Evolutionary conservation across 2,329 filamentous ascomycete genomes (phyloP).

Genomic region (Leptodontidium sp.): DNA sequence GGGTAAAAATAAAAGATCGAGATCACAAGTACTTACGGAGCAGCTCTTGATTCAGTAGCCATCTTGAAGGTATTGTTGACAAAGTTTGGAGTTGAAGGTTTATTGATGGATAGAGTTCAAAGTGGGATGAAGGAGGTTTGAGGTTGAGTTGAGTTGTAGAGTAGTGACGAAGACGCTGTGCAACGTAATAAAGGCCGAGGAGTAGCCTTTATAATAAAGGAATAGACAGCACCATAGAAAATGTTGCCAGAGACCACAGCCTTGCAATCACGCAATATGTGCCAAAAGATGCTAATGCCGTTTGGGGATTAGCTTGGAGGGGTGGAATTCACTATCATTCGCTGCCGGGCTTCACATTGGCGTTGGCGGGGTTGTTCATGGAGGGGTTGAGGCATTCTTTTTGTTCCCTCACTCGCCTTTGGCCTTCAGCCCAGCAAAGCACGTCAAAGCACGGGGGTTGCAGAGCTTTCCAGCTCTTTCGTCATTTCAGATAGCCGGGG

Average conservation of each 20-base stretch:
- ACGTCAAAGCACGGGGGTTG: conserved; percentile 12
- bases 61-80: conserved; percentile 20
- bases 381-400: conserved; percentile 1
- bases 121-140: not conserved
- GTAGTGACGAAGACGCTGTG: conserved; percentile 1
- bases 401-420: not conserved
- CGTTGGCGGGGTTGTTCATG: conserved; percentile 13
- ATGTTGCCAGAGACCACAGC: not conserved
- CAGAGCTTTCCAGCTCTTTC: not conserved
- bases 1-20: not conserved
- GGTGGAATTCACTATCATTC: conserved; percentile 6
- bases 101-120: not conserved
- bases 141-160: not conserved
- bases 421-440: conserved; percentile 5
- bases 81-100: not conserved
- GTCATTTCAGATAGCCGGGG: not conserved
- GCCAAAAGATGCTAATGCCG: not conserved
- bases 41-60: conserved; percentile 33
- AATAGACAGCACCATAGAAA: not conserved
- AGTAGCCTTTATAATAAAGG: not conserved
- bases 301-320: not conserved
- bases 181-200: not conserved
- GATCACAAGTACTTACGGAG: conserved; percentile 33
- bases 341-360: not conserved
- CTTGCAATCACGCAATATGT: conserved; percentile 8